Evolutionary conservation across 345 rosid species (phyloP).

Genomic region (Eucalyptus urophylla): DNA sequence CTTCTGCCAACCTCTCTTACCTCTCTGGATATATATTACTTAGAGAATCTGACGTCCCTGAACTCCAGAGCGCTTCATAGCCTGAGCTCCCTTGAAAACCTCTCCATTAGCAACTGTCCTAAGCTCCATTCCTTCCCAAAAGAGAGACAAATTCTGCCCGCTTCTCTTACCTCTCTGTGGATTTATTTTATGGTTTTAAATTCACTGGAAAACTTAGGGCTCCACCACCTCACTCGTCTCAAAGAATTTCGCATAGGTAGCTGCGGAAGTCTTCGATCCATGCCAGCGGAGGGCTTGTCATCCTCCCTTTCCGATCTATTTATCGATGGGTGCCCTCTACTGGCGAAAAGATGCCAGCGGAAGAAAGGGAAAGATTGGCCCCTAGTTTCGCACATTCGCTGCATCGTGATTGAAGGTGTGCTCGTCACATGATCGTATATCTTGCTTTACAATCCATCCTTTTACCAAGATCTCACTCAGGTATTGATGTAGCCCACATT

Average conservation of each 20-base stretch:
- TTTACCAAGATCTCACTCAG: neutral
- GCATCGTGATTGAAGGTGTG: neutral
- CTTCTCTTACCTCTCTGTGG: neutral
- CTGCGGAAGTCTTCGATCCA: neutral
- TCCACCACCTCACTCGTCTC: neutral
- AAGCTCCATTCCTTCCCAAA: neutral
- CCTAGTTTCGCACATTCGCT: neutral
- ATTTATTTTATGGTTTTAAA: neutral
- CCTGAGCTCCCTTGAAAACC: neutral
- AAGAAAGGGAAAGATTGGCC: neutral
- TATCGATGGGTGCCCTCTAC: neutral
- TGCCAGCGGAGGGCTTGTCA: neutral
- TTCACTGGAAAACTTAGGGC: neutral
- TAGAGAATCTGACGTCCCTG: neutral
- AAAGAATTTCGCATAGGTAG: neutral
- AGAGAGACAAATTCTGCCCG: neutral
- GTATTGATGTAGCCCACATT: too few species aligned
- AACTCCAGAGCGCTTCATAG: neutral
- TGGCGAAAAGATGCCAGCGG: neutral
- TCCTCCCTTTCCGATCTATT: neutral
- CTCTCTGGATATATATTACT: accelerated
- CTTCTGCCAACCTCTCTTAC: neutral
- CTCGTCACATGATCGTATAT: neutral
- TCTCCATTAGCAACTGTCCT: neutral
- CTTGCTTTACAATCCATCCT: neutral